Conservation (phyloP, 768 basidiomycete genomes). For the Suillus brevipes region DNA sequence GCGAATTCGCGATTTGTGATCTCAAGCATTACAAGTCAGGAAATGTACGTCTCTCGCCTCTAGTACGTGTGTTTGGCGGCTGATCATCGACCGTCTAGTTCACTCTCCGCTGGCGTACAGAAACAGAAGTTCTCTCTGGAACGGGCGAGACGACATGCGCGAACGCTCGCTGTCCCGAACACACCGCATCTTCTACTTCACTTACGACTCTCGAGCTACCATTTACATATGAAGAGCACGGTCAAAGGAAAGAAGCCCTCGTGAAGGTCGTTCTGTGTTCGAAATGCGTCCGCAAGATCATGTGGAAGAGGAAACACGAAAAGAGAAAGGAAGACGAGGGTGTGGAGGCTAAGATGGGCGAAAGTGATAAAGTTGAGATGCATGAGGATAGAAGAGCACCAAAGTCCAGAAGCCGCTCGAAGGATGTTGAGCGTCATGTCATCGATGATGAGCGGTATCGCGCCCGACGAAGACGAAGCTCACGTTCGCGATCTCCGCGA, state of each 20-base stretch:
- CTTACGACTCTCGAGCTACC: conserved; percentile 86
- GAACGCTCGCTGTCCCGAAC: conserved; percentile 79
- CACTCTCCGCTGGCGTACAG: conserved; percentile 91
- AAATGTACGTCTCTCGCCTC: conserved; percentile 51
- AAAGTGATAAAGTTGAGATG: neutral
- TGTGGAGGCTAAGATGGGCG: conserved; percentile 7
- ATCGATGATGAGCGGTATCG: neutral
- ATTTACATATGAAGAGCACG: conserved; percentile 83
- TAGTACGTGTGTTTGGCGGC: conserved; percentile 1
- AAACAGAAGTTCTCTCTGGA: conserved; percentile 83
- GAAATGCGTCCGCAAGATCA: conserved; percentile 78
- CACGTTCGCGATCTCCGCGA: conserved; percentile 32
- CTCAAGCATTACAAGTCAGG: conserved; percentile 95
- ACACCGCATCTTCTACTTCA: conserved; percentile 39
- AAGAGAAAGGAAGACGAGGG: conserved; percentile 34
- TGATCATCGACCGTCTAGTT: conserved; percentile 42
- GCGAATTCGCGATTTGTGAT: conserved; percentile 91
- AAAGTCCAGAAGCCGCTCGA: neutral
- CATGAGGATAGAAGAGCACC: neutral
- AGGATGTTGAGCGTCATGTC: neutral
- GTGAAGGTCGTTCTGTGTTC: conserved; percentile 90
- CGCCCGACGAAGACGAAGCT: conserved; percentile 14
- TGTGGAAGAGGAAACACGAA: conserved; percentile 79
- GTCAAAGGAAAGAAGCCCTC: conserved; percentile 71
- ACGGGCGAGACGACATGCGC: conserved; percentile 88